phyloP scores from a whole-genome alignment of 2,329 filamentous ascomycete species.

The Achaetomium macrosporum region DNA sequence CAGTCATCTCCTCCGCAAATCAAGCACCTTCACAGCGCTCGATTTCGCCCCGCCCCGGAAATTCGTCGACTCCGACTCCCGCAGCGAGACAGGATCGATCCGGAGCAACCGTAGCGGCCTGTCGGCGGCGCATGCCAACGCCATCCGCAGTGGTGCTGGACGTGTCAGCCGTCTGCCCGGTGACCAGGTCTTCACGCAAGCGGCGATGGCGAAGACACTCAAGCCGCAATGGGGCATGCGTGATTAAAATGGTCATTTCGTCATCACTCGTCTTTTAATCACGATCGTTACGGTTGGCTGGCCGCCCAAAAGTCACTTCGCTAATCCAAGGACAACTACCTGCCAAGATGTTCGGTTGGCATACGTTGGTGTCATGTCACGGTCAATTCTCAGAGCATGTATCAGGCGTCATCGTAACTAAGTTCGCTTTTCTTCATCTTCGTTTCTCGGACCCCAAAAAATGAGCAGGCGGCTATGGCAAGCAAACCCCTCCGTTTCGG shows the following conservation, averaged over 20 bases:
- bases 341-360: background rate
- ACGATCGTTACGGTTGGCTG: conserved; percentile 7
- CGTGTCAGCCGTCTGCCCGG: conserved; percentile 79
- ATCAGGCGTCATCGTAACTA: conserved; percentile 14
- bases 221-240: conserved; percentile 57
- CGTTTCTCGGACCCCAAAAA: background rate
- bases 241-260: conserved; percentile 20
- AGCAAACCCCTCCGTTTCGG: background rate
- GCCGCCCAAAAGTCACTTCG: background rate
- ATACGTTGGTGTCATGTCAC: conserved; percentile 7
- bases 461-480: conserved; percentile 3
- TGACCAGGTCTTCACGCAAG: conserved; percentile 71
- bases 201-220: conserved; percentile 56
- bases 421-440: background rate
- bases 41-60: conserved; percentile 76
- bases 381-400: conserved; percentile 11
- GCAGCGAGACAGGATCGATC: conserved; percentile 63
- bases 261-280: background rate
- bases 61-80: conserved; percentile 57
- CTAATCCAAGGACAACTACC: background rate
- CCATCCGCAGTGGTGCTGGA: conserved; percentile 77
- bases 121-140: conserved; percentile 61
- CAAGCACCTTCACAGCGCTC: conserved; percentile 68
- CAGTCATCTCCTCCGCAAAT: conserved; percentile 69
- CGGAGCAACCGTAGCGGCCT: conserved; percentile 71